Conservation (phyloP, 73 alveolate genomes). For the Paramecium caudatum region DNA sequence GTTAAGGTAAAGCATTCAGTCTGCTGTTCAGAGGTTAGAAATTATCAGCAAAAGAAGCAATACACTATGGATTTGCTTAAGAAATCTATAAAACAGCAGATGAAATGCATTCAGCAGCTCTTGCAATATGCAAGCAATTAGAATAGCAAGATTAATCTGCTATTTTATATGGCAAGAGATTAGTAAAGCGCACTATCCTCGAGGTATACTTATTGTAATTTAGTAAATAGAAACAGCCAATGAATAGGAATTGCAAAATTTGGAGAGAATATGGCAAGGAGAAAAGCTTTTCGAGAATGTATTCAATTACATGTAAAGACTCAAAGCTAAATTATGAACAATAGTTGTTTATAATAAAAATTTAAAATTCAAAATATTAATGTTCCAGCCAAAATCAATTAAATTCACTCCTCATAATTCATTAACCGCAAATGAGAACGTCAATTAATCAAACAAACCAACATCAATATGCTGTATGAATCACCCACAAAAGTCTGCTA, state of each 20-base stretch:
- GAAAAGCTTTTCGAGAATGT: conserved; percentile 2
- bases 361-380: conserved; percentile 35
- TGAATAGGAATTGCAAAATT: conserved; percentile 8
- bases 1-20: conserved; percentile 23
- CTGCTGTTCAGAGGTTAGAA: not conserved
- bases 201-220: not conserved
- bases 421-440: conserved; percentile 31
- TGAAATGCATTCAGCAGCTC: not conserved
- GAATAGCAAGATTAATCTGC: not conserved
- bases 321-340: too few relatives aligned
- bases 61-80: conserved; percentile 32
- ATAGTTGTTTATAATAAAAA: conserved; percentile 49
- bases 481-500: conserved; percentile 55
- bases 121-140: not conserved
- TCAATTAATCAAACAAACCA: not conserved
- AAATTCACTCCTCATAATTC: conserved; percentile 52
- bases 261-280: conserved; percentile 11
- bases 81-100: not conserved
- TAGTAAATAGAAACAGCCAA: not conserved
- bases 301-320: not conserved
- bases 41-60: conserved; percentile 37
- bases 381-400: conserved; percentile 32
- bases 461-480: conserved; percentile 50
- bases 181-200: not conserved
- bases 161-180: not conserved